Percentiles rank a stretch among this genome's conserved stretches.
These are phyloP conservation scores for Botrytis cinerea DNA, from an alignment of 2,329 filamentous ascomycete species.

Conservation along the genomic window DNA sequence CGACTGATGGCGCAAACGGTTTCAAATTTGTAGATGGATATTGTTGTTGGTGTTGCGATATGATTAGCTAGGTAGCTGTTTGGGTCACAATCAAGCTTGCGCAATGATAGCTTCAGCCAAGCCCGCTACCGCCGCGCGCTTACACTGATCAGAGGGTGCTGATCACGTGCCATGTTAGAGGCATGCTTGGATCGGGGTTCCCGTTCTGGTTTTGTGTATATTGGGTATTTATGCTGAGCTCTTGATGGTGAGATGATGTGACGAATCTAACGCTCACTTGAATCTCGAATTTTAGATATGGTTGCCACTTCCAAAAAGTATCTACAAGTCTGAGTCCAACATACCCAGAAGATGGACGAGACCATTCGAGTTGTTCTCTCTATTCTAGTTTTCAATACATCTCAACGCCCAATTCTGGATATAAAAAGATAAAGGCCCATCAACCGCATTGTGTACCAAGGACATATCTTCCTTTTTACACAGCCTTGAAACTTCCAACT, in stretches of 20 bases:
- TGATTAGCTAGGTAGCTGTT: conserved; percentile 8
- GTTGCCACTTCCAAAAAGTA: too few species aligned
- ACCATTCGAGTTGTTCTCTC: not conserved
- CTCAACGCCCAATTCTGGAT: not conserved
- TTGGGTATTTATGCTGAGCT: not conserved
- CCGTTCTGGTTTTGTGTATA: not conserved
- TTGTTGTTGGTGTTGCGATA: conserved; percentile 5
- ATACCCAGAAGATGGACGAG: not conserved
- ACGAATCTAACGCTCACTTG: not conserved
- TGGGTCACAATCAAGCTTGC: not conserved
- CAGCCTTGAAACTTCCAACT: not conserved
- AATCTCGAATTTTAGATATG: not conserved
- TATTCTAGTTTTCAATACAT: not conserved
- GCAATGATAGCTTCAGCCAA: conserved; percentile 16
- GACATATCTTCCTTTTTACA: not conserved
- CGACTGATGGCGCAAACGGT: not conserved
- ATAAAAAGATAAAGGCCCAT: not conserved
- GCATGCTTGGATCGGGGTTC: not conserved
- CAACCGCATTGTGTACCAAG: not conserved
- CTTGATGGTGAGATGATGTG: not conserved
- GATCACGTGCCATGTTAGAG: not conserved
- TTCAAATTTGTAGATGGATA: conserved; percentile 4
- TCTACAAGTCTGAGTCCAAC: not conserved
- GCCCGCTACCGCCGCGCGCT: conserved; percentile 15
- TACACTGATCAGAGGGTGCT: not conserved